Base-by-base conservation (phyloP, 495 filamentous ascomycete genomes). In the Bacidia gigantensis region DNA sequence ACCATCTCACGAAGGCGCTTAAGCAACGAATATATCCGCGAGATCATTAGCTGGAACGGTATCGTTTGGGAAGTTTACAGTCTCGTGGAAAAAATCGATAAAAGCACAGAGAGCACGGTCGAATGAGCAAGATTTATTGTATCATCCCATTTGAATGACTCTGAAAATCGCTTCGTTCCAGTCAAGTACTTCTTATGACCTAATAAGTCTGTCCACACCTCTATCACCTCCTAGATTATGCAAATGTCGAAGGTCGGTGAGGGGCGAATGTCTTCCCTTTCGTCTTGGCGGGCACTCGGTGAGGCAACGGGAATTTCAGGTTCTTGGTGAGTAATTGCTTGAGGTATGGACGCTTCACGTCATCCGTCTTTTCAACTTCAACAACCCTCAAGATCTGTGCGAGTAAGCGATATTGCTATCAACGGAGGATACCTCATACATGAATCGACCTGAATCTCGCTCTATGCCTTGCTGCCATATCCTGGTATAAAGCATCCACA, bases 381-480 rank as follows among this genome's bases (percentile, higher is more conserved):
- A 95, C 87, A 62, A 97, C 92, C 73, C 89, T 89, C 62, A 98
- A 87, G 72, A 98, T 94, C 90, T 97, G 62, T 58, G 5, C 20
- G 9, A 9, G 41, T 44, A 9, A 44, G 41, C 41, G 20, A 44
- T 7, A 5, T 22, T 22, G 5, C 9, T 14, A 35, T 5, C 29
- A 35, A 35, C 7, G 7, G 14, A 35, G 14, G 29, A 14, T 35
- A 21, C 11, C 59, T 74, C 89, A 50, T 86, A 96, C 90, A 80
- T 94, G 87, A 69, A 98, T 85, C 52, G 88, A 95, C 70, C 93
- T 81, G 78, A 97, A 98, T 61, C 92, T 87, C 62, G 92, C 81
- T 70, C 92, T 86, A 78, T 98, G 92, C 65, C 93, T 85, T 69
- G 93, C 89, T 65, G 92, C 86, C 93, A 98, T 97, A 72, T 98